A percentile compares a stretch with the other conserved stretches of the same genome.
Conservation (phyloP, 176 grass and related monocot genomes). For the Oropetium thomaeum region DNA sequence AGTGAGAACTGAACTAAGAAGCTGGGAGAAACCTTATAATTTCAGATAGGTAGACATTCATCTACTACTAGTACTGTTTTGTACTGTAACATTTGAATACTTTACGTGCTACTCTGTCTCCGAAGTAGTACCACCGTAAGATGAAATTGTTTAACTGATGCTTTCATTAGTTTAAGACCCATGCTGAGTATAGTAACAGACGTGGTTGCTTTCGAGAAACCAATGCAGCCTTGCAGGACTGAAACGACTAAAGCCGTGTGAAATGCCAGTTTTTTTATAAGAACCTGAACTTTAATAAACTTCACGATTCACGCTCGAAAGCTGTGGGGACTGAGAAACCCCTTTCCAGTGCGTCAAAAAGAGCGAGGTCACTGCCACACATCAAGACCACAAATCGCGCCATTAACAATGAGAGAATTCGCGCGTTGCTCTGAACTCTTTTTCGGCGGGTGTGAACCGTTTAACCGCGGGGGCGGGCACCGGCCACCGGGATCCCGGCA, state of each 20-base stretch:
- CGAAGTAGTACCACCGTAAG: background rate
- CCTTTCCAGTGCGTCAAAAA: constrained; percentile 1
- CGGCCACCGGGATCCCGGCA: background rate
- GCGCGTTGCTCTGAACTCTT: background rate
- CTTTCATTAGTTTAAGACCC: constrained; percentile 15
- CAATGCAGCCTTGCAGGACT: background rate
- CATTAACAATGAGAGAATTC: constrained; percentile 21
- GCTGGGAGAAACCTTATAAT: no score
- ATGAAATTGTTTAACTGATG: background rate
- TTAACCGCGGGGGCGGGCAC: background rate
- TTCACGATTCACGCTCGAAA: constrained; percentile 11
- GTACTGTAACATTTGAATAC: no score
- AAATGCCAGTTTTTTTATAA: background rate
- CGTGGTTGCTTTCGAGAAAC: background rate
- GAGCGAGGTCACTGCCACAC: background rate
- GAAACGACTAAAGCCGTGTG: constrained; percentile 10
- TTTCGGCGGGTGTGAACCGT: background rate
- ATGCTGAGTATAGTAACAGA: background rate
- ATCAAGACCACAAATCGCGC: constrained; percentile 29
- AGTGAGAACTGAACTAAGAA: no score
- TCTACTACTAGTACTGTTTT: background rate
- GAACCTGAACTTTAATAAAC: constrained; percentile 27
- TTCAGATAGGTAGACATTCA: no score
- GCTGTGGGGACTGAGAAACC: background rate
- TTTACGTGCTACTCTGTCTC: no score